phyloP scores from a whole-genome alignment of 768 basidiomycete genomes.

The Scleroderma citrinum region DNA sequence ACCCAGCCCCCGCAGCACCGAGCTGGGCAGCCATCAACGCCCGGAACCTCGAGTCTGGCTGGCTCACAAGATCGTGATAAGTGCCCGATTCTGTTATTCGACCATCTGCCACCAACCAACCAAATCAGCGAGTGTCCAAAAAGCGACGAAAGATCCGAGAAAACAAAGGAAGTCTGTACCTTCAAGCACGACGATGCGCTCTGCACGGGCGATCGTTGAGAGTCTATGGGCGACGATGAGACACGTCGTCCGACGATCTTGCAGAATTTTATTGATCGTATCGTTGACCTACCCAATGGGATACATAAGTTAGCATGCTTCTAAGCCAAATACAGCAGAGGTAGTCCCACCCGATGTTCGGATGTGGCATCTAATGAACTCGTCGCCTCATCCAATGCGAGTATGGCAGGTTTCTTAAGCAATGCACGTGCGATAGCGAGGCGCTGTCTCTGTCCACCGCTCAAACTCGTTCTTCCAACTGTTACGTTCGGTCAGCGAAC shows the following conservation, averaged over 20 bases:
- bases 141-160: not conserved
- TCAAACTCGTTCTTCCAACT: constrained; percentile 26
- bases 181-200: constrained; percentile 86
- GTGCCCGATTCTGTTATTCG: constrained; percentile 77
- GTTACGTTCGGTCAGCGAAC: constrained; percentile 25
- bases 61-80: constrained; percentile 71
- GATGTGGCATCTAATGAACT: constrained; percentile 85
- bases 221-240: constrained; percentile 86
- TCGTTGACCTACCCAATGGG: constrained; percentile 60
- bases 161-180: no score
- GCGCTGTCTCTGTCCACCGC: constrained; percentile 75
- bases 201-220: constrained; percentile 86
- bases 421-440: constrained; percentile 83
- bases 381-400: constrained; percentile 88
- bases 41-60: constrained; percentile 73
- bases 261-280: constrained; percentile 84
- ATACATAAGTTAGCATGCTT: not conserved
- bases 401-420: constrained; percentile 80
- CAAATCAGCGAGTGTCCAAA: not conserved
- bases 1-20: constrained; percentile 36
- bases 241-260: constrained; percentile 76
- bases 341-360: constrained; percentile 58
- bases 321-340: not conserved
- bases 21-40: constrained; percentile 88
- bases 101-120: constrained; percentile 45